Conservation (phyloP, 2,329 filamentous ascomycete genomes). For the Berkeleyomyces rouxiae region DNA sequence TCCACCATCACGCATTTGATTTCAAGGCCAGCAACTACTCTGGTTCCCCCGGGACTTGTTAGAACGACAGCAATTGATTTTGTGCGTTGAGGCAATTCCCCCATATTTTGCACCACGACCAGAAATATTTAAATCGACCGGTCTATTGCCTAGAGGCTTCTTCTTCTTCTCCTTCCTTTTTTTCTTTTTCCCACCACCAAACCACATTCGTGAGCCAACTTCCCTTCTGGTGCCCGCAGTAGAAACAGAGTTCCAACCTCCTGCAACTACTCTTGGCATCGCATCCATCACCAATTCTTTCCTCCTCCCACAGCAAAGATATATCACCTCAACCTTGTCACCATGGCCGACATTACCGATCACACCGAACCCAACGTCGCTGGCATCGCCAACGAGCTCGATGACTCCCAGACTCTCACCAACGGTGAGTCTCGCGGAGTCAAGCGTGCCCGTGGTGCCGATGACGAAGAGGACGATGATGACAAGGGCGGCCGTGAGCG, state of each 20-base stretch:
- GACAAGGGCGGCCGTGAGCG: conserved; percentile 96
- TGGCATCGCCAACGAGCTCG: conserved; percentile 38
- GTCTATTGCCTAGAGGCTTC: neutral
- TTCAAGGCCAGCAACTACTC: neutral
- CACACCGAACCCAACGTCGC: conserved; percentile 63
- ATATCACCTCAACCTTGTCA: neutral
- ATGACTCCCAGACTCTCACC: conserved; percentile 50
- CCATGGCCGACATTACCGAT: conserved; percentile 67
- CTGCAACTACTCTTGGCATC: neutral
- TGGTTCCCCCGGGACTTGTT: neutral
- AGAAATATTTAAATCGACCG: neutral
- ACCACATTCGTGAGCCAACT: neutral
- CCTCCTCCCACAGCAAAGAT: neutral
- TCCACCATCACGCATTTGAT: neutral
- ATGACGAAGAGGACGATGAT: conserved; percentile 94
- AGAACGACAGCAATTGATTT: neutral
- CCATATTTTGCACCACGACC: conserved; percentile 3
- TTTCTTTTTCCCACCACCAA: neutral
- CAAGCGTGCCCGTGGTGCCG: conserved; percentile 72
- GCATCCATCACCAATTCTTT: neutral
- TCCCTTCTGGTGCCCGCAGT: neutral
- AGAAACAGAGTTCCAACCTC: neutral
- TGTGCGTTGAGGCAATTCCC: conserved; percentile 1
- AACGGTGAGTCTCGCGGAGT: conserved; percentile 59
- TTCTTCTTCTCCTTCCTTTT: neutral